Evolutionary conservation across 345 rosid species (phyloP).

Genomic region (Erodium maritimum): DNA sequence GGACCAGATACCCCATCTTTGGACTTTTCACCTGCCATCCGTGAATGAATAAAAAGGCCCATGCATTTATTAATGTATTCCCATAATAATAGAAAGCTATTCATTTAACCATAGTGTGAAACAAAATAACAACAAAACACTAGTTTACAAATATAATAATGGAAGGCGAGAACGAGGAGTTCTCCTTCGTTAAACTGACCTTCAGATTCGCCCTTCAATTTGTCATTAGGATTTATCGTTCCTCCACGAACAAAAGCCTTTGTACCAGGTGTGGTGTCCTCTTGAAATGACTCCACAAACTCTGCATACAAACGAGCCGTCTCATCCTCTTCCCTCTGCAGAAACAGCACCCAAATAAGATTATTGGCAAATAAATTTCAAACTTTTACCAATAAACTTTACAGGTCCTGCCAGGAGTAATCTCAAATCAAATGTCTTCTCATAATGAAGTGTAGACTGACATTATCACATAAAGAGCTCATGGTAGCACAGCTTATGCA

Average conservation of each 20-base stretch:
- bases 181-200: conserved; percentile 50
- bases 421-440: no score
- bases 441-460: no score
- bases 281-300: conserved; percentile 93
- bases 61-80: conserved; percentile 76
- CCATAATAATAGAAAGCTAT: conserved; percentile 38
- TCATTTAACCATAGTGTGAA: conserved; percentile 32
- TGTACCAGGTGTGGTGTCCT: conserved; percentile 55
- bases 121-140: conserved; percentile 9
- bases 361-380: no score
- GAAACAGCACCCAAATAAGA: no score
- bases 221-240: conserved; percentile 67
- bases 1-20: conserved; percentile 97
- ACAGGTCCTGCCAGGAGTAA: no score
- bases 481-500: no score
- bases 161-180: neutral
- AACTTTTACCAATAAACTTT: no score
- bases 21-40: conserved; percentile 99
- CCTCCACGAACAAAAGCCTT: conserved; percentile 96
- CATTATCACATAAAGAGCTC: no score
- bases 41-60: conserved; percentile 94
- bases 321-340: conserved; percentile 90
- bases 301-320: conserved; percentile 90
- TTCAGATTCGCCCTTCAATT: conserved; percentile 54
- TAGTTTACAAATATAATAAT: conserved; percentile 4